Percentiles rank a stretch among this genome's conserved stretches.
Evolutionary conservation across 139 green algal species (phyloP).

Genomic region (Chlorella sp.): DNA sequence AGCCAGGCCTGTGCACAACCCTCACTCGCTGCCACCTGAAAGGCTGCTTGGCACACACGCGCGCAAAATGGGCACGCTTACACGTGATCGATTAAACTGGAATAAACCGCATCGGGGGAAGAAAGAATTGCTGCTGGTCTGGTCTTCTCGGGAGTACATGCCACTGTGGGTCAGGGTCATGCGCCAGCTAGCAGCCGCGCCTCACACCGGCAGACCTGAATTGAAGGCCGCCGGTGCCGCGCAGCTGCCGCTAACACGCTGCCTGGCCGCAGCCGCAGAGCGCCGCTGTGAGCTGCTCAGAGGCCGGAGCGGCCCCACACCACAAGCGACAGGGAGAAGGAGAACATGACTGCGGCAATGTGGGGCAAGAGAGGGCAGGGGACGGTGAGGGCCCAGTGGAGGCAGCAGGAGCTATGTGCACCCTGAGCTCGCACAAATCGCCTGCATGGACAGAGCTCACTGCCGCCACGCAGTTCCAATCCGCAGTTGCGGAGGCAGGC

Average conservation of each 20-base stretch:
- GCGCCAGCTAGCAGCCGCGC: neutral
- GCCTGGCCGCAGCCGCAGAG: neutral
- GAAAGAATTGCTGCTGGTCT: neutral
- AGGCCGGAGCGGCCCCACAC: constrained; percentile 92
- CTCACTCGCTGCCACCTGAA: too few relatives aligned
- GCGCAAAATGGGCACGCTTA: too few relatives aligned
- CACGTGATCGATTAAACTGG: neutral
- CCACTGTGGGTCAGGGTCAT: too few relatives aligned
- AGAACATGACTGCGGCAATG: constrained; percentile 77
- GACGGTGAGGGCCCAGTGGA: too few relatives aligned
- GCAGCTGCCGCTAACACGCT: neutral
- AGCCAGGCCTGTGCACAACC: too few relatives aligned
- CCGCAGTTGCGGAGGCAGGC: too few relatives aligned
- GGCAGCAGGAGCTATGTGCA: too few relatives aligned
- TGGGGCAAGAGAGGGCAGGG: too few relatives aligned
- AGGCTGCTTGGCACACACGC: too few relatives aligned
- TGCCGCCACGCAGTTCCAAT: too few relatives aligned
- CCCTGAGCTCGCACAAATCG: too few relatives aligned
- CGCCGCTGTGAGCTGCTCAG: constrained; percentile 53
- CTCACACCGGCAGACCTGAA: neutral
- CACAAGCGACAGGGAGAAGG: constrained; percentile 90
- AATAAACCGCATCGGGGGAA: neutral
- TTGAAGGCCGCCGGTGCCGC: neutral
- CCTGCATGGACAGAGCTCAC: too few relatives aligned
- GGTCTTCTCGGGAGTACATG: constrained; percentile 14